These are phyloP conservation scores for Lachnellula subtilissima DNA, from an alignment of 2,329 filamentous ascomycete genomes.

Conservation along the genomic window DNA sequence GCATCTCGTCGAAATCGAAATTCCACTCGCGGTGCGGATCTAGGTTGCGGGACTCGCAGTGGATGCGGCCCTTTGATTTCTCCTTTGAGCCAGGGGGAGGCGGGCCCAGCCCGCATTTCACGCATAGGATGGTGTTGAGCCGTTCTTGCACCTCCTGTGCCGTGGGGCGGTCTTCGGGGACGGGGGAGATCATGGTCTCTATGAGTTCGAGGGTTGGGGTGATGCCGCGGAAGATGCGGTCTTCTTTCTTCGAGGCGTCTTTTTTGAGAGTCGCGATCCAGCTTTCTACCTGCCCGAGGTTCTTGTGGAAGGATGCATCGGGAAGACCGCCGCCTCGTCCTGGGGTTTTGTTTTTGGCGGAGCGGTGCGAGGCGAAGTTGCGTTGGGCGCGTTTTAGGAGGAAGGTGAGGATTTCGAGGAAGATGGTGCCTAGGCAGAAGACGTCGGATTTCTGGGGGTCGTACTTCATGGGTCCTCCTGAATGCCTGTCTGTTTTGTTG, in stretches of 20 bases:
- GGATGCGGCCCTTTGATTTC: conserved; percentile 15
- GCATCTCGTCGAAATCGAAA: conserved; percentile 26
- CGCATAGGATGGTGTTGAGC: conserved; percentile 48
- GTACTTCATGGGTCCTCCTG: conserved; percentile 31
- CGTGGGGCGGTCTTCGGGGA: conserved; percentile 49
- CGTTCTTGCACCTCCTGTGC: conserved; percentile 48
- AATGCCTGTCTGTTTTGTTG: not conserved
- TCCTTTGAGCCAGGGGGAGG: not conserved
- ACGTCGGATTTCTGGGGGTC: conserved; percentile 60
- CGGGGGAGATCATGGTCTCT: conserved; percentile 48
- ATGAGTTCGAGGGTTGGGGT: conserved; percentile 49
- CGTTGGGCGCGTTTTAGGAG: conserved; percentile 62
- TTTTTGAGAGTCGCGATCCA: conserved; percentile 62
- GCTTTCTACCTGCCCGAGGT: conserved; percentile 60
- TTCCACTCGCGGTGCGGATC: conserved; percentile 18
- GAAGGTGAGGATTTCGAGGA: conserved; percentile 66
- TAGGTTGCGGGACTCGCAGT: conserved; percentile 18
- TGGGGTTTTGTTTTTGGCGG: conserved; percentile 55
- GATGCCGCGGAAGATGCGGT: conserved; percentile 46
- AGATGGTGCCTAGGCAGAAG: conserved; percentile 69
- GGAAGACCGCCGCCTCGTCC: conserved; percentile 49
- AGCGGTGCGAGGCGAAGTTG: conserved; percentile 62
- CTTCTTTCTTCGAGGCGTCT: conserved; percentile 46
- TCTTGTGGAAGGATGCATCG: conserved; percentile 69
- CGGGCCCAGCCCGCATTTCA: conserved; percentile 20